Percentiles rank a stretch among this genome's conserved stretches.
These are phyloP conservation scores for Chrysanthemum makinoi DNA, from an alignment of 129 eudicot genomes.

Conservation along the genomic window DNA sequence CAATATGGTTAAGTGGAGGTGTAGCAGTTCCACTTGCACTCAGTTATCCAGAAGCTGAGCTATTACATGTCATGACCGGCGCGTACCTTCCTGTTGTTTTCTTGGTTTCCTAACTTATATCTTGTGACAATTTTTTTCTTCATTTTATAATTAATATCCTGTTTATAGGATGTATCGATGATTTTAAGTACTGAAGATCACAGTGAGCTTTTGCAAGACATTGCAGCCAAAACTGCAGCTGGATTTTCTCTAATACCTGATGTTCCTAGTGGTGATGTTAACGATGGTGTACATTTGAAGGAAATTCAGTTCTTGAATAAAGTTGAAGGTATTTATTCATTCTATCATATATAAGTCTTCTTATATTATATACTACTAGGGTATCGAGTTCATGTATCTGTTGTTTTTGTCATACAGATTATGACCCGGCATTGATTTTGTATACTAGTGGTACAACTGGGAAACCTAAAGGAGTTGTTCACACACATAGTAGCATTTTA, in stretches of 20 bases:
- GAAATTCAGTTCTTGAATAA: conserved; percentile 33
- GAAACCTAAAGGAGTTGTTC: conserved; percentile 97
- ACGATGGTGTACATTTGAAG: conserved; percentile 23
- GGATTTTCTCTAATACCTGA: conserved; percentile 67
- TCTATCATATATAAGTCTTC: neutral
- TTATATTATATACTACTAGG: neutral
- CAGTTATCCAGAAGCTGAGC: conserved; percentile 95
- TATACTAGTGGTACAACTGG: conserved; percentile 99
- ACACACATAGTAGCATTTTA: conserved; percentile 81
- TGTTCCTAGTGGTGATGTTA: conserved; percentile 46
- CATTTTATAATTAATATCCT: neutral
- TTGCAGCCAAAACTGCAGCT: conserved; percentile 73
- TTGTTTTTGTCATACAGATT: conserved; percentile 36
- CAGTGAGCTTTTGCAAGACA: conserved; percentile 64
- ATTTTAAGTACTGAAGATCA: conserved; percentile 93
- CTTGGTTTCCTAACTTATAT: conserved; percentile 1
- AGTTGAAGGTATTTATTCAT: conserved; percentile 47
- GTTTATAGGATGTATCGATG: conserved; percentile 75
- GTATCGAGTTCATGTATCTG: neutral
- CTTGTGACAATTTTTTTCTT: neutral
- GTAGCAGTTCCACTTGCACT: conserved; percentile 99
- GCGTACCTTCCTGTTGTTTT: conserved; percentile 34
- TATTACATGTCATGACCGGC: conserved; percentile 91
- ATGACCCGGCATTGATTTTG: conserved; percentile 82
- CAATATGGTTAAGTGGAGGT: conserved; percentile 88